These are phyloP conservation scores for Brassica carinata DNA, from an alignment of 345 rosid species.

Conservation along the genomic window DNA sequence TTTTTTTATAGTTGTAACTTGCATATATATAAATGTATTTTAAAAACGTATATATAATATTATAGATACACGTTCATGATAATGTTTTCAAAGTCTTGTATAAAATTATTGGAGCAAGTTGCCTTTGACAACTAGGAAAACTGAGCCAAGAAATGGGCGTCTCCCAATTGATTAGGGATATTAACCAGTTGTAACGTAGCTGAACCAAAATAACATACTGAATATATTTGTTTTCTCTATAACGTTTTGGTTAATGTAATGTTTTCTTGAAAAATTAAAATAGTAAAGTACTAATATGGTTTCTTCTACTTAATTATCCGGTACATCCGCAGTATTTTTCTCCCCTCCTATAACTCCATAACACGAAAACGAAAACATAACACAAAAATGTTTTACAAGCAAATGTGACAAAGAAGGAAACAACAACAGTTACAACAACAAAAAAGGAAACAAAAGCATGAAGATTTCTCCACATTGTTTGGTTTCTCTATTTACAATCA, in stretches of 20 bases:
- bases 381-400: background rate
- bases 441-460: slow-evolving; percentile 38
- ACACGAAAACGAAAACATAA: background rate
- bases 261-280: background rate
- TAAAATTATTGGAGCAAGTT: slow-evolving; percentile 32
- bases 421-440: too few relatives aligned
- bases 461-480: slow-evolving; percentile 33
- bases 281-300: slow-evolving; percentile 16
- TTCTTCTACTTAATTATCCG: slow-evolving; percentile 28
- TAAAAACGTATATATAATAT: background rate
- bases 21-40: background rate
- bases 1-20: background rate
- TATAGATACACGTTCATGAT: slow-evolving; percentile 9
- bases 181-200: background rate
- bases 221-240: background rate
- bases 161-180: slow-evolving; percentile 17
- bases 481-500: slow-evolving; percentile 36
- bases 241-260: background rate
- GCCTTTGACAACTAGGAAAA: background rate
- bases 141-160: slow-evolving; percentile 25
- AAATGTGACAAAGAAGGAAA: slow-evolving; percentile 21
- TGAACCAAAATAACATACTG: slow-evolving; percentile 6
- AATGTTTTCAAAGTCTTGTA: slow-evolving; percentile 18
- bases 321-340: slow-evolving; percentile 34
- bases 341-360: slow-evolving; percentile 33